A percentile compares a stretch with the other conserved stretches of the same genome.
Evolutionary conservation across 805 yeast genomes (phyloP).

Genomic region (Barnettozyma botsteinii): DNA sequence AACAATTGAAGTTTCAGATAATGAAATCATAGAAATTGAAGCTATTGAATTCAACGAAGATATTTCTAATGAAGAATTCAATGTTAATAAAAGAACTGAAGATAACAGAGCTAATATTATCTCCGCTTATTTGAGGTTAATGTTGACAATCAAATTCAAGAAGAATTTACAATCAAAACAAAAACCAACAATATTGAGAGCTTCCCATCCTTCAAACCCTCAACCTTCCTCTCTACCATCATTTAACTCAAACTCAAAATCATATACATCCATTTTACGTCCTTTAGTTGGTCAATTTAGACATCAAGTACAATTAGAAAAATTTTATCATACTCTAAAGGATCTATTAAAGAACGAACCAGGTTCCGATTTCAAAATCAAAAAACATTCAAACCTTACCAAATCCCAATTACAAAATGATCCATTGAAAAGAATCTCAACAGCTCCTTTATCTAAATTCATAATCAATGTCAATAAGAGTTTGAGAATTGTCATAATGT

Average conservation of each 20-base stretch:
- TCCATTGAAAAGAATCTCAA: conserved; percentile 16
- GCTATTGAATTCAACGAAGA: conserved; percentile 40
- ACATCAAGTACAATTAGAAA: conserved; percentile 41
- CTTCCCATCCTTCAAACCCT: conserved; percentile 1
- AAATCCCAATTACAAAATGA: conserved; percentile 10
- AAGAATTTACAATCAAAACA: conserved; percentile 27
- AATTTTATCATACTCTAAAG: conserved; percentile 13
- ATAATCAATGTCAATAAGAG: conserved; percentile 20
- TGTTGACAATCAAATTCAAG: conserved; percentile 35
- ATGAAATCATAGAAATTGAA: conserved; percentile 68
- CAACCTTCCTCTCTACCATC: not conserved
- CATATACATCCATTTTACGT: conserved; percentile 43
- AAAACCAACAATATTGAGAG: conserved; percentile 17
- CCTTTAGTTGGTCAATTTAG: conserved; percentile 55
- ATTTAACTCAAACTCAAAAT: conserved; percentile 22
- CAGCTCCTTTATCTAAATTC: conserved; percentile 27
- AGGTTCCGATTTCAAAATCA: conserved; percentile 12
- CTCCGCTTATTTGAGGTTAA: conserved; percentile 28
- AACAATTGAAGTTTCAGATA: conserved; percentile 50
- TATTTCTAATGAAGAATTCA: conserved; percentile 31
- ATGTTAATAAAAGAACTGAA: conserved; percentile 27
- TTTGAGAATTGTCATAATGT: conserved; percentile 10
- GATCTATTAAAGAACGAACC: conserved; percentile 10
- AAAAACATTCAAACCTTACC: conserved; percentile 15
- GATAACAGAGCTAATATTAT: conserved; percentile 32